Evolutionary conservation across 2,329 filamentous ascomycete species (phyloP).

Genomic region (Fusarium incarnatum): DNA sequence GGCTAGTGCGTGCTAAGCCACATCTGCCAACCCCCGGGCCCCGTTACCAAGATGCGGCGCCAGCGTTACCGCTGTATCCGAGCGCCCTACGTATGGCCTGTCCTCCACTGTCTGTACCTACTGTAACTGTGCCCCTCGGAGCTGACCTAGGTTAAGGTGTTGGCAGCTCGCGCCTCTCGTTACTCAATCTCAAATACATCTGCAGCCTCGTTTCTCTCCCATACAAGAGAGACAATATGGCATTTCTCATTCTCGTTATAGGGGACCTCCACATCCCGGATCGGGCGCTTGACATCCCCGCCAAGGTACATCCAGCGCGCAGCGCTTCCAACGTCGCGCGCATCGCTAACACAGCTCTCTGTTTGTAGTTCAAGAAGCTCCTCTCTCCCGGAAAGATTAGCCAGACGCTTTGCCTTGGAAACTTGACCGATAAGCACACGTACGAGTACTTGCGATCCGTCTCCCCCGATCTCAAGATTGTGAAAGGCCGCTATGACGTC

Average conservation of each 20-base stretch:
- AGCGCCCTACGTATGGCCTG: conserved; percentile 2
- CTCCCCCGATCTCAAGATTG: conserved; percentile 77
- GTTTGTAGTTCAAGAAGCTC: conserved; percentile 81
- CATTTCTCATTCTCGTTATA: conserved; percentile 90
- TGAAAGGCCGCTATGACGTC: conserved; percentile 74
- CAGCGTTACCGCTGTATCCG: conserved; percentile 49
- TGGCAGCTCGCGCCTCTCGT: conserved; percentile 41
- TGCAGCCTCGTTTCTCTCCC: conserved; percentile 40
- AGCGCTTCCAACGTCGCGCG: conserved; percentile 27
- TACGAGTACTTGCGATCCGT: conserved; percentile 84
- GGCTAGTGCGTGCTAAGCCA: conserved; percentile 28
- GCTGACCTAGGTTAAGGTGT: conserved; percentile 42
- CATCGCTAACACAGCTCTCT: conserved; percentile 41
- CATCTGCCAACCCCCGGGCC: conserved; percentile 17
- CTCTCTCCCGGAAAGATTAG: conserved; percentile 86
- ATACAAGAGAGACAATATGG: conserved; percentile 68
- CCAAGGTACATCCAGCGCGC: conserved; percentile 71
- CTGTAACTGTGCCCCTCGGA: conserved; percentile 46
- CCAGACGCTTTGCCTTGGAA: conserved; percentile 83
- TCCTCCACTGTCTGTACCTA: conserved; percentile 33
- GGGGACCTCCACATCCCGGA: conserved; percentile 96
- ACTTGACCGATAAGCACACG: conserved; percentile 81
- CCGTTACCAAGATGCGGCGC: conserved; percentile 40
- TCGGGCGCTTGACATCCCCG: conserved; percentile 87
- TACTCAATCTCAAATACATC: conserved; percentile 36